Percentiles rank a stretch among this genome's conserved stretches.
Evolutionary conservation across 1,284 basidiomycete species (phyloP).

Genomic region (Thecaphora frezii): DNA sequence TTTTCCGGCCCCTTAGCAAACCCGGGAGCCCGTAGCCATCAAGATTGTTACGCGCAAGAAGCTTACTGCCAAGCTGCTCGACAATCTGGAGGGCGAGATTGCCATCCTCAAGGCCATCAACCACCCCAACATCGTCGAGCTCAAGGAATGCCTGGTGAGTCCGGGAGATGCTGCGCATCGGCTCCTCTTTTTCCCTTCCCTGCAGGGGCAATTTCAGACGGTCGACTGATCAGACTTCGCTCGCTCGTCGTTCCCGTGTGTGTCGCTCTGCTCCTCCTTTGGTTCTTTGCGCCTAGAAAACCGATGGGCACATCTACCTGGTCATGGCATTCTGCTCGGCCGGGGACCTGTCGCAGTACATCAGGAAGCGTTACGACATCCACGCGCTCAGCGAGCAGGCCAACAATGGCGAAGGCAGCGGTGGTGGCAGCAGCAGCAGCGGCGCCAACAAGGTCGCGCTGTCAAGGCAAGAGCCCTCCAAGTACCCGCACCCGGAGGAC

Average conservation of each 20-base stretch:
- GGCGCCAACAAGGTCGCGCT: not conserved
- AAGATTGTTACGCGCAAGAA: conserved; percentile 90
- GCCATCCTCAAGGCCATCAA: conserved; percentile 91
- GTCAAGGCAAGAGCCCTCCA: not conserved
- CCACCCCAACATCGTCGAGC: conserved; percentile 88
- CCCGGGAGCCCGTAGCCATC: conserved; percentile 71
- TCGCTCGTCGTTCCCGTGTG: no score
- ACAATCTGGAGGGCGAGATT: conserved; percentile 96
- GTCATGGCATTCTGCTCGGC: conserved; percentile 97
- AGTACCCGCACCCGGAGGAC: conserved; percentile 81
- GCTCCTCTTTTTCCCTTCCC: not conserved
- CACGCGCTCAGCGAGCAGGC: conserved; percentile 25
- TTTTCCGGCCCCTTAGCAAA: conserved; percentile 3
- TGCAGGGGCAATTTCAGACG: no score
- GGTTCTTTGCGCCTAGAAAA: conserved; percentile 66
- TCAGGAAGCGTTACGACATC: conserved; percentile 63
- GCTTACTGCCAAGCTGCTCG: conserved; percentile 86
- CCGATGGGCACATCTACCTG: conserved; percentile 89
- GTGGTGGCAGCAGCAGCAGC: conserved; percentile 1
- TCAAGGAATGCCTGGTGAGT: conserved; percentile 81
- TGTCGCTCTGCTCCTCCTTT: not conserved
- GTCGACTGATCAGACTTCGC: no score
- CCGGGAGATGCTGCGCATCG: no score
- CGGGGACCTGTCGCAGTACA: conserved; percentile 92
- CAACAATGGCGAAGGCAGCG: conserved; percentile 6